A percentile compares a stretch with the other conserved stretches of the same genome.
Evolutionary conservation across 2,329 filamentous ascomycete genomes (phyloP).

Genomic region (Alternaria arborescens): DNA sequence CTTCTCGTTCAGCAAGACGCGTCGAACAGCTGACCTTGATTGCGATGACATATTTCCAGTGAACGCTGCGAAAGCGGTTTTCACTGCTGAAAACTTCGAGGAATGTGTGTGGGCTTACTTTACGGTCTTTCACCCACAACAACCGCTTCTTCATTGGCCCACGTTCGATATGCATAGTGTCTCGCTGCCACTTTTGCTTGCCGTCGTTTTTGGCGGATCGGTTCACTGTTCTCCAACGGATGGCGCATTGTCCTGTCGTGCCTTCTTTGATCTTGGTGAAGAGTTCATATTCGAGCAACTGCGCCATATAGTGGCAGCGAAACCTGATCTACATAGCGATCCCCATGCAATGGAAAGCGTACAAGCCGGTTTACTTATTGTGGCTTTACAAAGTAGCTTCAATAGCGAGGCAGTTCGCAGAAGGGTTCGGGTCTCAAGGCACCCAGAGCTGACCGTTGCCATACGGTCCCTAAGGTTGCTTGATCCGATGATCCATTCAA

Average conservation of each 20-base stretch:
- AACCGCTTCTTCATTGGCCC: conserved; percentile 54
- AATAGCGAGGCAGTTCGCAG: conserved; percentile 16
- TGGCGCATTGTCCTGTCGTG: conserved; percentile 15
- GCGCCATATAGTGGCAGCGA: neutral
- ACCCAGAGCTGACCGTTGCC: conserved; percentile 17
- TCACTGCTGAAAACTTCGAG: conserved; percentile 16
- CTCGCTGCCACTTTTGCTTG: conserved; percentile 51
- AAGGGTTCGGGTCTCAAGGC: conserved; percentile 9
- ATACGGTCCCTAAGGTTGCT: conserved; percentile 12
- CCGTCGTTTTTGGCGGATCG: conserved; percentile 53
- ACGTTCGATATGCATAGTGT: conserved; percentile 53
- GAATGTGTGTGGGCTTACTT: conserved; percentile 54
- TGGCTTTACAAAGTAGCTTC: conserved; percentile 14
- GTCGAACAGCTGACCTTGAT: neutral
- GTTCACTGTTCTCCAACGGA: conserved; percentile 16
- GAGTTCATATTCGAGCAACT: conserved; percentile 21
- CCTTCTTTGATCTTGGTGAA: conserved; percentile 23
- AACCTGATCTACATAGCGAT: neutral
- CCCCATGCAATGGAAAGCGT: conserved; percentile 7
- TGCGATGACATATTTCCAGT: neutral
- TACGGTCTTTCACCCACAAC: conserved; percentile 57
- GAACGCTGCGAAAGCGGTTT: conserved; percentile 13
- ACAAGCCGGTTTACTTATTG: conserved; percentile 21
- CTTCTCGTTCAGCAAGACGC: neutral
- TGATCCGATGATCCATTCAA: neutral